phyloP scores from a whole-genome alignment of 140 eudicot species.

The Ambrosia hybrid region DNA sequence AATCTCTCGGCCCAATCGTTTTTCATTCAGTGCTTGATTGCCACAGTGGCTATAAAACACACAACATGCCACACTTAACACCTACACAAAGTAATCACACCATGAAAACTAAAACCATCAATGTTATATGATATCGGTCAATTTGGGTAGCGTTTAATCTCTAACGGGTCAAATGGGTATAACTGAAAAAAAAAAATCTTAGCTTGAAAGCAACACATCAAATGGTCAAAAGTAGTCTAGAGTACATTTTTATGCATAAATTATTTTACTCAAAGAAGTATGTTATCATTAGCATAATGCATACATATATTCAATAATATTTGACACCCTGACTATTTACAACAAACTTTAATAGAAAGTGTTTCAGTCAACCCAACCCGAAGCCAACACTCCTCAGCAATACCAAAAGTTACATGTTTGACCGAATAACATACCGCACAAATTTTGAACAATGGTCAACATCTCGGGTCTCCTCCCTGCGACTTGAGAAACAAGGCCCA shows the following conservation, averaged over 20 bases:
- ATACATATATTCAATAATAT: neutral
- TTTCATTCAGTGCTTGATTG: conserved; percentile 83
- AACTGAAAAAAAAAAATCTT: neutral
- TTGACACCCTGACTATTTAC: neutral
- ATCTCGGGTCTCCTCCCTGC: conserved; percentile 88
- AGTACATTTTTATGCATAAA: neutral
- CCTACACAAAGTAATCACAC: conserved; percentile 53
- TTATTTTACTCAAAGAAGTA: too few species aligned
- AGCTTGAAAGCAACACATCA: neutral
- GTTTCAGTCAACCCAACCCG: neutral
- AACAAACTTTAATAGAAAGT: neutral
- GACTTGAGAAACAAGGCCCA: conserved; percentile 97
- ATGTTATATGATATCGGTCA: too few species aligned
- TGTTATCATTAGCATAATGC: too few species aligned
- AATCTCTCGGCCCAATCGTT: conserved; percentile 58
- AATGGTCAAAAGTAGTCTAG: too few species aligned
- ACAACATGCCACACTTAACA: conserved; percentile 97
- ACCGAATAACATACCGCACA: conserved; percentile 71
- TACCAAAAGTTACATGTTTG: neutral
- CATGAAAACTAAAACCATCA: conserved; percentile 22
- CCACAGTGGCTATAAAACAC: conserved; percentile 99
- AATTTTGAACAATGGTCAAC: conserved; percentile 89
- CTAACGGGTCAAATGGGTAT: neutral
- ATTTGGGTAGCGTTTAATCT: neutral
- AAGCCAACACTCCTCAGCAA: too few species aligned